A percentile compares a stretch with the other conserved stretches of the same genome.
Evolutionary conservation across 2,329 filamentous ascomycete species (phyloP).

Genomic region (Ambrosiella cleistominuta): DNA sequence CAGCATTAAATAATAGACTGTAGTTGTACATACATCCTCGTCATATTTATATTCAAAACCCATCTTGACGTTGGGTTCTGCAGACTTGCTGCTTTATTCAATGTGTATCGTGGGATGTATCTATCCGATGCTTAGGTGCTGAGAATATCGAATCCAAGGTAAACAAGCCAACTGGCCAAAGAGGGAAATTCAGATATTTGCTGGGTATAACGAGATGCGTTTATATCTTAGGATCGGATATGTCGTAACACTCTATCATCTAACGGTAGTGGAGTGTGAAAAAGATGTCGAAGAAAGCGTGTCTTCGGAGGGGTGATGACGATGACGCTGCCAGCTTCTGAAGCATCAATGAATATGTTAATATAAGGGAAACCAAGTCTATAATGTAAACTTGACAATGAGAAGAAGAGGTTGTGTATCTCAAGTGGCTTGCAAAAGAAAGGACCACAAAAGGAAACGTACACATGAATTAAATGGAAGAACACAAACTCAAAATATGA

Average conservation of each 20-base stretch:
- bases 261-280: too few relatives aligned
- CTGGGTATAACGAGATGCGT: too few relatives aligned
- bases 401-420: neutral
- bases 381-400: too few relatives aligned
- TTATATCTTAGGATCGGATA: too few relatives aligned
- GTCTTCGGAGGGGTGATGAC: neutral
- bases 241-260: too few relatives aligned
- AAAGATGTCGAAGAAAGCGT: neutral
- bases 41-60: slow-evolving; percentile 97
- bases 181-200: too few relatives aligned
- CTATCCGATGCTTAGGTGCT: neutral
- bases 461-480: neutral
- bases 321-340: neutral
- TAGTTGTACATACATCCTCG: slow-evolving; percentile 48
- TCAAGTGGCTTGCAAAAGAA: neutral
- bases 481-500: neutral
- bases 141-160: neutral
- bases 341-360: too few relatives aligned
- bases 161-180: too few relatives aligned
- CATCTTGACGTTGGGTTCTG: slow-evolving; percentile 37
- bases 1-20: neutral
- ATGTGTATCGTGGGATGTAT: too few relatives aligned
- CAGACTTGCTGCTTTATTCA: slow-evolving; percentile 8
- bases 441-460: neutral
- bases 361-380: too few relatives aligned